Evolutionary conservation across 208 protist species (phyloP), one percentile per base, ranked within the genome.

Genomic region (Acanthamoeba triangularis): DNA sequence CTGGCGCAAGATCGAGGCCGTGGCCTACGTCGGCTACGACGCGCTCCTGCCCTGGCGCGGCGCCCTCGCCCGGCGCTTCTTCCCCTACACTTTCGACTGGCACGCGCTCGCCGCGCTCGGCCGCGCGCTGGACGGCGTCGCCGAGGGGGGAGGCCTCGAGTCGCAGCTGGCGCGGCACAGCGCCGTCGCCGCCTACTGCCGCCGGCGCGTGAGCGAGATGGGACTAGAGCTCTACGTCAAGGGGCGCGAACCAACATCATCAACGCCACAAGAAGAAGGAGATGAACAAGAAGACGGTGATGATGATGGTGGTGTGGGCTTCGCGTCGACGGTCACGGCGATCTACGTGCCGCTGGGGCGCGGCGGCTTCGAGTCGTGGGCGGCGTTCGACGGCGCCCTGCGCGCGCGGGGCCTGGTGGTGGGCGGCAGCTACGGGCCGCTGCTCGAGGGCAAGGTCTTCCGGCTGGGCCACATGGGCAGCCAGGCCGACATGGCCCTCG

Each of bases 391-490:
- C 52, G 13, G 20, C 14, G 74, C 44, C 14, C 65, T 94, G n/a
- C 28, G 90, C 4, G 52, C n/a, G 18, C 47, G 56, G 5, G 90
- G 90, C 1, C 52, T 94, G 8, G 90, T 94, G 16, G 59, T 94
- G 10, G 90, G 90, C 52, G 90, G 90, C 65, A 94, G 49, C 90
- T 94, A 94, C 54, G 90, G 90, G 14, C 90, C 44, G 7, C 37
- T 78, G 67, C 52, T 56, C 52, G 72, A 33, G n/a, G 67, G 67
- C 59, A 49, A 78, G 65, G 65, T 94, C 37, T 94, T 94, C 74
- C 59, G 90, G n/a, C 23, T 94, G 41, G 90, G 90, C 52, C 90
- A 94, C 65, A 94, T 94, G 90, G 90, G 90, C 90, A 61, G 44
- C 56, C 90, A 94, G 56, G 90, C 90, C 74, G 90, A 94, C 65